A percentile compares a stretch with the other conserved stretches of the same genome.
phyloP scores from a whole-genome alignment of 495 filamentous ascomycete genomes.

The Talaromyces liani region DNA sequence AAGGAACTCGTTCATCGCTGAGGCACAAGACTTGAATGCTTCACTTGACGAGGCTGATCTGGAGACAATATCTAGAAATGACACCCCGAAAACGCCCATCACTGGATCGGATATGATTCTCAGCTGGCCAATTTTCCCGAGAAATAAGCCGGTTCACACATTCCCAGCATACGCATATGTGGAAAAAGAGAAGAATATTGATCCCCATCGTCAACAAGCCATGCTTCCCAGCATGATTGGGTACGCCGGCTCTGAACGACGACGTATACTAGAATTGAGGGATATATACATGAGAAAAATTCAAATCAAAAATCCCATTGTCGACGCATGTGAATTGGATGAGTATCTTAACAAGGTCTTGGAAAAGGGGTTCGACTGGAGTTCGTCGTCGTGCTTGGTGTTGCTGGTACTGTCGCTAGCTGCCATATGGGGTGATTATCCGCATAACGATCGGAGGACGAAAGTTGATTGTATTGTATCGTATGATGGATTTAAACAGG shows the following conservation, averaged over 20 bases:
- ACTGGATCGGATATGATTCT: slow-evolving; percentile 27
- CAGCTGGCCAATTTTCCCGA: slow-evolving; percentile 23
- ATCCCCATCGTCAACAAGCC: slow-evolving; percentile 16
- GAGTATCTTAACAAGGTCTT: slow-evolving; percentile 17
- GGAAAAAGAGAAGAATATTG: slow-evolving; percentile 13
- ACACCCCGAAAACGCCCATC: slow-evolving; percentile 23
- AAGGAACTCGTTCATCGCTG: background rate
- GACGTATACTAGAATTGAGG: slow-evolving; percentile 20
- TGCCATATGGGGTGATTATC: slow-evolving; percentile 27
- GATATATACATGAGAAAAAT: slow-evolving; percentile 23
- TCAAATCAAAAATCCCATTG: slow-evolving; percentile 23
- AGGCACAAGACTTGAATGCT: slow-evolving; percentile 5
- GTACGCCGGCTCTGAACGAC: slow-evolving; percentile 7
- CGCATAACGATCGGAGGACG: slow-evolving; percentile 19
- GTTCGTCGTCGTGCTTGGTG: slow-evolving; percentile 24
- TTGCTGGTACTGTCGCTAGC: slow-evolving; percentile 30
- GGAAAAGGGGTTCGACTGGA: slow-evolving; percentile 27
- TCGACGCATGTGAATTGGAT: slow-evolving; percentile 20
- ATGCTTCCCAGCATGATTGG: slow-evolving; percentile 13
- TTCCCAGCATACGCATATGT: slow-evolving; percentile 21
- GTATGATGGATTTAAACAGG: slow-evolving; percentile 11
- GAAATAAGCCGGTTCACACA: slow-evolving; percentile 19
- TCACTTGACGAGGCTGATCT: slow-evolving; percentile 19
- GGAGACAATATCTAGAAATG: slow-evolving; percentile 23
- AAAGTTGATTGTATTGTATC: slow-evolving; percentile 15